These are phyloP conservation scores for Fusarium sublunatum DNA, from an alignment of 2,329 filamentous ascomycete species.

Conservation along the genomic window DNA sequence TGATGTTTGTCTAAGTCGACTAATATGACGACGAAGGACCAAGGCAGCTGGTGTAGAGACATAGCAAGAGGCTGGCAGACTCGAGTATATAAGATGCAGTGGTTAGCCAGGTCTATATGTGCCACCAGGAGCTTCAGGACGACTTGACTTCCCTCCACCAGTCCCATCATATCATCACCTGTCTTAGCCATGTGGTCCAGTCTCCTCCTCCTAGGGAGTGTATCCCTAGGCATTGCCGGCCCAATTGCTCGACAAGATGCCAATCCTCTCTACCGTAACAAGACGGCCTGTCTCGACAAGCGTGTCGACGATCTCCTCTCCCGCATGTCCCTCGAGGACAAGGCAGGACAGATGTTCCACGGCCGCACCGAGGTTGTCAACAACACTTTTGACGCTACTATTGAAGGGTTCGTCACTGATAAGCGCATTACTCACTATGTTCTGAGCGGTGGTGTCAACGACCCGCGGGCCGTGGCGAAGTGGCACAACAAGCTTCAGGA, in stretches of 20 bases:
- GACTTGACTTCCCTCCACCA: neutral
- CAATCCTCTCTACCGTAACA: conserved; percentile 30
- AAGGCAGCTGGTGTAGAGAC: conserved; percentile 3
- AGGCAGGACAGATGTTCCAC: conserved; percentile 61
- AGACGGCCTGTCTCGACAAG: conserved; percentile 53
- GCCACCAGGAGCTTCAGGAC: neutral
- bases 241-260: conserved; percentile 27
- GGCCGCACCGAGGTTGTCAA: conserved; percentile 26
- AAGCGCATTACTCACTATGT: conserved; percentile 58
- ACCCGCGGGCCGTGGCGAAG: conserved; percentile 50
- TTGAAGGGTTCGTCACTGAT: conserved; percentile 28
- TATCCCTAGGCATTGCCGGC: conserved; percentile 27
- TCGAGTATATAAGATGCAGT: conserved; percentile 16
- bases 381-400: conserved; percentile 35
- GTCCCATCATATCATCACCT: neutral
- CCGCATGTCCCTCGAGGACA: conserved; percentile 61
- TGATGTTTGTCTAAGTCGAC: conserved; percentile 1
- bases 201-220: conserved; percentile 25
- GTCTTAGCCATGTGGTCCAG: conserved; percentile 27
- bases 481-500: conserved; percentile 58
- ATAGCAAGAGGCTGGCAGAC: neutral
- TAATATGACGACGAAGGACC: conserved; percentile 4
- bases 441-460: conserved; percentile 56
- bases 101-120: neutral
- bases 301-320: conserved; percentile 58